A percentile compares a stretch with the other conserved stretches of the same genome.
phyloP scores from a whole-genome alignment of 2,329 filamentous ascomycete genomes.

The Mollisiaceae sp. region DNA sequence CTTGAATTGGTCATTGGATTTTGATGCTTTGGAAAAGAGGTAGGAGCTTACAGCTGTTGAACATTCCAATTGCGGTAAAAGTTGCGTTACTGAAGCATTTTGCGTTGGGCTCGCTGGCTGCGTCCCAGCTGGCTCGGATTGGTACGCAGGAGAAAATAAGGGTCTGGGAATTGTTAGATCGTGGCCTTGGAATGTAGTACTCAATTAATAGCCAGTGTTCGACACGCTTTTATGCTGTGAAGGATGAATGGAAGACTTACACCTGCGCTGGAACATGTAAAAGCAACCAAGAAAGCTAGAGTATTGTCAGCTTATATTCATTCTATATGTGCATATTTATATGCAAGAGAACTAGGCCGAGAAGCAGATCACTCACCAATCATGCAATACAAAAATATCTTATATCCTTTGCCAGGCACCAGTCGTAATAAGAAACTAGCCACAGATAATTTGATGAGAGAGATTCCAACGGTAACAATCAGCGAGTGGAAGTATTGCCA shows the following conservation, averaged over 20 bases:
- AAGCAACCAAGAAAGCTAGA: slow-evolving; percentile 48
- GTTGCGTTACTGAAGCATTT: slow-evolving; percentile 49
- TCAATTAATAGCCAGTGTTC: not conserved
- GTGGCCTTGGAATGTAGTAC: no score
- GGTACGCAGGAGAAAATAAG: slow-evolving; percentile 55
- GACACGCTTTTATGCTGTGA: not conserved
- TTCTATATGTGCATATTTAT: no score
- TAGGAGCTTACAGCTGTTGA: slow-evolving; percentile 48
- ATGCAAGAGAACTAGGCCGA: not conserved
- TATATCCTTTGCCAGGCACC: slow-evolving; percentile 46
- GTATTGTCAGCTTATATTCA: slow-evolving; percentile 27
- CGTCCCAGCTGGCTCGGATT: slow-evolving; percentile 51
- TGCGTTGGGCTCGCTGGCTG: slow-evolving; percentile 43
- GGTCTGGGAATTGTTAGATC: slow-evolving; percentile 38
- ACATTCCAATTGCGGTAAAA: slow-evolving; percentile 51
- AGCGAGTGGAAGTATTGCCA: slow-evolving; percentile 50
- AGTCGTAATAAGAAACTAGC: slow-evolving; percentile 52
- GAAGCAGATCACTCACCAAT: slow-evolving; percentile 45
- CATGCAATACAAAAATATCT: slow-evolving; percentile 48
- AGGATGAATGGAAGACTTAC: slow-evolving; percentile 21
- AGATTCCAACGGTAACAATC: slow-evolving; percentile 49
- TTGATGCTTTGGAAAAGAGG: not conserved
- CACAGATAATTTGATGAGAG: slow-evolving; percentile 54
- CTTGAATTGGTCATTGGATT: not conserved
- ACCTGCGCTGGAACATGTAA: slow-evolving; percentile 49